A percentile compares a stretch with the other conserved stretches of the same genome.
Evolutionary conservation across 1,284 basidiomycete genomes (phyloP).

Genomic region (Tausonia pullulans): DNA sequence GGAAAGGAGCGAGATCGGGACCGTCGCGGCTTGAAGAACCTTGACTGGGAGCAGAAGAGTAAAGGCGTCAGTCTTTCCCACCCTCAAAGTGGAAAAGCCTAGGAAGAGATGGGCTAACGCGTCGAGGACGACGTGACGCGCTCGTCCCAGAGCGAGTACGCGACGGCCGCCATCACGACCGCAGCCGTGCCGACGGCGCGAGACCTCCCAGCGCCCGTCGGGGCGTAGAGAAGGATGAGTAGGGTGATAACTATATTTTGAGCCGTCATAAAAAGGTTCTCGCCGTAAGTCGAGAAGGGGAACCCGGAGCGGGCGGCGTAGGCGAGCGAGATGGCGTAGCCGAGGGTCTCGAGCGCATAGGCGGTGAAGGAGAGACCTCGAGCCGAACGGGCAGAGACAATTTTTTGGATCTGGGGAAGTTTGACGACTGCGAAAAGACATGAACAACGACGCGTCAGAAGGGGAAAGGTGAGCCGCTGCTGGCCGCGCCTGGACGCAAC

Average conservation of each 20-base stretch:
- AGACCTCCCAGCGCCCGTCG: slow-evolving; percentile 18
- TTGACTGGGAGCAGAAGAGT: slow-evolving; percentile 33
- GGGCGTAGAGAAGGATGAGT: slow-evolving; percentile 54
- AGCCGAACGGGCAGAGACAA: slow-evolving; percentile 51
- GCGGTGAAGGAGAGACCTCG: slow-evolving; percentile 69
- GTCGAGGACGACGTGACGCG: not conserved
- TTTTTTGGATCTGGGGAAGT: slow-evolving; percentile 40
- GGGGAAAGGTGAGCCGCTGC: slow-evolving; percentile 6
- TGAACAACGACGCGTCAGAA: not conserved
- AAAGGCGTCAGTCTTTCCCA: not conserved
- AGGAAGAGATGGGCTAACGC: not conserved
- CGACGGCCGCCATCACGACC: slow-evolving; percentile 35
- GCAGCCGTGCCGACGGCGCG: slow-evolving; percentile 19
- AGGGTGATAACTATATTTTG: slow-evolving; percentile 74
- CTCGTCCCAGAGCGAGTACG: slow-evolving; percentile 36
- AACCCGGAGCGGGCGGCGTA: slow-evolving; percentile 74
- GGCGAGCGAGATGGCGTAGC: slow-evolving; percentile 74
- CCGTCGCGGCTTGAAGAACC: slow-evolving; percentile 60
- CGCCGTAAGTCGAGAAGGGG: slow-evolving; percentile 91
- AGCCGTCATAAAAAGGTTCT: slow-evolving; percentile 75
- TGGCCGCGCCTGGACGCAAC: not conserved
- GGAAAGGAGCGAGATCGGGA: slow-evolving; percentile 70
- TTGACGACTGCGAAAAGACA: slow-evolving; percentile 39
- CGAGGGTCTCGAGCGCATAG: slow-evolving; percentile 70
- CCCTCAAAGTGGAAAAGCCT: no score